Conservation (phyloP, 495 filamentous ascomycete species). For the Daldinia concentrica region DNA sequence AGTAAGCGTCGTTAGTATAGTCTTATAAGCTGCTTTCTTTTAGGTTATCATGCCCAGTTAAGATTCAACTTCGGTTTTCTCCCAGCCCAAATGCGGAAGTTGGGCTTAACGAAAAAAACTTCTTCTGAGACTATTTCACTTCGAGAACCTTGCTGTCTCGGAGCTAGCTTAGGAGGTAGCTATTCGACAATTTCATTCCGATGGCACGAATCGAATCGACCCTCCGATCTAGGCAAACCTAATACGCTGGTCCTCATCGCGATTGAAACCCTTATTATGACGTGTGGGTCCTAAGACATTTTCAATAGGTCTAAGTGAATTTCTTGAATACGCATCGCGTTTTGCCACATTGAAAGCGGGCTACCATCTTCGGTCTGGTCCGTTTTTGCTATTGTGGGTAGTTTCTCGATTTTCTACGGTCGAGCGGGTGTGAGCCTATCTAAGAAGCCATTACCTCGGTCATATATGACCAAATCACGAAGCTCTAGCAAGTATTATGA, state of each 20-base stretch:
- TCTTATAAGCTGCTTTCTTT: conserved; percentile 21
- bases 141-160: conserved; percentile 23
- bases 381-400: neutral
- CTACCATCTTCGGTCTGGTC: neutral
- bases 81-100: conserved; percentile 34
- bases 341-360: neutral
- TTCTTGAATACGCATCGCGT: neutral
- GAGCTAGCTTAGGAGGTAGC: neutral
- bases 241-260: neutral
- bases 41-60: conserved; percentile 29
- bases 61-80: conserved; percentile 16
- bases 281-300: neutral
- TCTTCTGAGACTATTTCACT: conserved; percentile 6
- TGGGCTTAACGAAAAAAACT: neutral
- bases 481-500: neutral
- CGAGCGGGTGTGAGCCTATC: neutral
- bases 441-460: neutral
- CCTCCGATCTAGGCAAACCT: neutral
- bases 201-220: neutral
- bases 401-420: neutral
- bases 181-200: neutral
- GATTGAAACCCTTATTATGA: neutral
- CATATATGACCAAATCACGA: neutral
- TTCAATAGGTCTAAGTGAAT: neutral
- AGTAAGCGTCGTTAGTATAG: conserved; percentile 35